Conservation (phyloP, 176 grass and related monocot genomes). For the Raddia guianensis region DNA sequence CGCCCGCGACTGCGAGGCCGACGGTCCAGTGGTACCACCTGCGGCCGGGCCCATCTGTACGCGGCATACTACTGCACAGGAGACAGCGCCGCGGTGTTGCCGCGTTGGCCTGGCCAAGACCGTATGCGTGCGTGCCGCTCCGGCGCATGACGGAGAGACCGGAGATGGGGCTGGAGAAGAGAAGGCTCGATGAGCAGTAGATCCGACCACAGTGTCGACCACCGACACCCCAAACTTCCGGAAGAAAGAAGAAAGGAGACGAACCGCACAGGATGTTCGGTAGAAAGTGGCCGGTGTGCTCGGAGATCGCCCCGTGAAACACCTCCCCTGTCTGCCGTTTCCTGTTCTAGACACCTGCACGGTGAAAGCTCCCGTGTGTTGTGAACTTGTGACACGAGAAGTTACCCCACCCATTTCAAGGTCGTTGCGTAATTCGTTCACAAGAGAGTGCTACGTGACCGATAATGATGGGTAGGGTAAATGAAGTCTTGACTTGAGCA, state of each 20-base stretch:
- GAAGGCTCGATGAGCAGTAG: not conserved
- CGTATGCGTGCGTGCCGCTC: not conserved
- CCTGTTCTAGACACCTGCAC: not conserved
- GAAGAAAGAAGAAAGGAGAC: not conserved
- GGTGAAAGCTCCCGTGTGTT: not conserved
- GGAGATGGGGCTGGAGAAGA: not conserved
- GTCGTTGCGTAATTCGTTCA: not conserved
- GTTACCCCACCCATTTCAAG: not conserved
- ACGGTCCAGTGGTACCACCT: constrained; percentile 21
- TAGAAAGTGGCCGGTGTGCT: constrained; percentile 36
- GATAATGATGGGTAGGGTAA: no score
- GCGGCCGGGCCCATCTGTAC: constrained; percentile 18
- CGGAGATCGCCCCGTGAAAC: not conserved
- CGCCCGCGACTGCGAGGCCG: constrained; percentile 32
- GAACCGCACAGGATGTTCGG: constrained; percentile 4
- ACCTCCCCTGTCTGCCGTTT: not conserved
- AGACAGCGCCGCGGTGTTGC: constrained; percentile 5
- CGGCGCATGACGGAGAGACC: not conserved
- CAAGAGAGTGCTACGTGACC: no score
- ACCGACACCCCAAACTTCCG: constrained; percentile 35
- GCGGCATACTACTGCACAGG: not conserved
- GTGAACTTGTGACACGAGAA: not conserved
- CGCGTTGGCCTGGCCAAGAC: not conserved
- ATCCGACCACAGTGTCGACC: not conserved
- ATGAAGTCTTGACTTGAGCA: no score